These are phyloP conservation scores for Pseudogymnoascus pannorum DNA, from an alignment of 2,329 filamentous ascomycete genomes.

Conservation along the genomic window DNA sequence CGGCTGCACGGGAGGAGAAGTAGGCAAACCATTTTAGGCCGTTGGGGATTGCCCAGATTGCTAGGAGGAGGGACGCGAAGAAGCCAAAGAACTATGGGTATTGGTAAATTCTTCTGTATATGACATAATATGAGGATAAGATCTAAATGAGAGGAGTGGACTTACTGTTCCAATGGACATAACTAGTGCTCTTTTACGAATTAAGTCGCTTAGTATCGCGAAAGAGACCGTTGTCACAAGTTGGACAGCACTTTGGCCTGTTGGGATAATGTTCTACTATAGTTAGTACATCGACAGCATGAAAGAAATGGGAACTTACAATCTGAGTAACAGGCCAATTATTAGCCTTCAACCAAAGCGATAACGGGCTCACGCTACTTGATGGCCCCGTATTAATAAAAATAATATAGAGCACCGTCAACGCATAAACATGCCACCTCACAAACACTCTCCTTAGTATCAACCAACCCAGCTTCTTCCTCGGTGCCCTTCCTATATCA, in stretches of 20 bases:
- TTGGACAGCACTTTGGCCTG: conserved; percentile 42
- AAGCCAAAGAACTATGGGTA: conserved; percentile 26
- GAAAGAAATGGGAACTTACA: conserved; percentile 20
- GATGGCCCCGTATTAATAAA: conserved; percentile 33
- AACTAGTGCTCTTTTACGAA: conserved; percentile 27
- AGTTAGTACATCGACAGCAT: not conserved
- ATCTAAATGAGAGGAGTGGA: not conserved
- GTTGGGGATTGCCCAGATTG: conserved; percentile 28
- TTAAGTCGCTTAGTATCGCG: conserved; percentile 47
- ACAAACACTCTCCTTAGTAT: conserved; percentile 24
- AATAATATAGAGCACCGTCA: conserved; percentile 33
- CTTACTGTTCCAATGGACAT: conserved; percentile 28
- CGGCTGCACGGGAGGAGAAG: conserved; percentile 27
- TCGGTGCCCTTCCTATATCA: conserved; percentile 23
- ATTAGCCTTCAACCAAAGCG: conserved; percentile 36
- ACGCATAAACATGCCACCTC: conserved; percentile 33
- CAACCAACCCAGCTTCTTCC: conserved; percentile 23
- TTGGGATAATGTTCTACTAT: conserved; percentile 40
- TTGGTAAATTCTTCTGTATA: not conserved
- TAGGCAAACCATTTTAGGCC: conserved; percentile 28
- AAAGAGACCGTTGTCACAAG: conserved; percentile 45
- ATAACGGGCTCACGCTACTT: conserved; percentile 31
- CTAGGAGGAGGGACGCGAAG: conserved; percentile 30
- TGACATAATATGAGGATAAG: not conserved
- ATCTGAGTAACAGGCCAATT: conserved; percentile 41